These are phyloP conservation scores for Trypanosoma theileri DNA, from an alignment of 208 protist species.

Conservation along the genomic window DNA sequence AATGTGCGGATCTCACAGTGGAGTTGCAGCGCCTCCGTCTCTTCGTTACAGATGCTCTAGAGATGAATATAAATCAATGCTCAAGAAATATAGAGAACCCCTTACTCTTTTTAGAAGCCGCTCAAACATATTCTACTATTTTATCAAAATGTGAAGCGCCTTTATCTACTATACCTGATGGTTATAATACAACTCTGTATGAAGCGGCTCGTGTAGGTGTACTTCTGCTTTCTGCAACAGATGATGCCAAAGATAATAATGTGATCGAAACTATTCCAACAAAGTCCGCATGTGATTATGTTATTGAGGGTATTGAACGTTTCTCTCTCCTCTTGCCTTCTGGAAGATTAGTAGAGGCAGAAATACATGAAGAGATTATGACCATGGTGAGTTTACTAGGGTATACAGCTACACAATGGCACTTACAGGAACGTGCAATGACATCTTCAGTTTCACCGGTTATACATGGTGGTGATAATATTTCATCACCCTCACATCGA, in stretches of 20 bases:
- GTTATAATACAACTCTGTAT: neutral
- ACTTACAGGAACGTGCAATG: neutral
- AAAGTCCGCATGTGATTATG: neutral
- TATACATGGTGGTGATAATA: neutral
- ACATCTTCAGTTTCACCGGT: neutral
- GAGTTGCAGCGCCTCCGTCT: constrained; percentile 11
- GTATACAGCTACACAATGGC: constrained; percentile 1
- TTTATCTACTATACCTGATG: neutral
- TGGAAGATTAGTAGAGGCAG: neutral
- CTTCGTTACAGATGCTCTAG: neutral
- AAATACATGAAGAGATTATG: constrained; percentile 18
- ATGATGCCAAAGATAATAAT: neutral
- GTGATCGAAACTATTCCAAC: neutral
- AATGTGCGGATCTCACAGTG: neutral
- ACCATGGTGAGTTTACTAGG: constrained; percentile 17
- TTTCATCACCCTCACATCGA: too few species aligned
- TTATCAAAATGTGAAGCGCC: neutral
- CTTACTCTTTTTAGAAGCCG: constrained; percentile 2
- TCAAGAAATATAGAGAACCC: neutral
- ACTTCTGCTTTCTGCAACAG: constrained; percentile 3
- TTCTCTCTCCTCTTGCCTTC: neutral
- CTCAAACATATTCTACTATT: constrained; percentile 2
- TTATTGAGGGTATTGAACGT: constrained; percentile 9
- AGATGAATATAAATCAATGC: neutral
- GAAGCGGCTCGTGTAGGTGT: constrained; percentile 10